These are phyloP conservation scores for Leccinum fibrillosum DNA, from an alignment of 768 basidiomycete species.

Conservation along the genomic window DNA sequence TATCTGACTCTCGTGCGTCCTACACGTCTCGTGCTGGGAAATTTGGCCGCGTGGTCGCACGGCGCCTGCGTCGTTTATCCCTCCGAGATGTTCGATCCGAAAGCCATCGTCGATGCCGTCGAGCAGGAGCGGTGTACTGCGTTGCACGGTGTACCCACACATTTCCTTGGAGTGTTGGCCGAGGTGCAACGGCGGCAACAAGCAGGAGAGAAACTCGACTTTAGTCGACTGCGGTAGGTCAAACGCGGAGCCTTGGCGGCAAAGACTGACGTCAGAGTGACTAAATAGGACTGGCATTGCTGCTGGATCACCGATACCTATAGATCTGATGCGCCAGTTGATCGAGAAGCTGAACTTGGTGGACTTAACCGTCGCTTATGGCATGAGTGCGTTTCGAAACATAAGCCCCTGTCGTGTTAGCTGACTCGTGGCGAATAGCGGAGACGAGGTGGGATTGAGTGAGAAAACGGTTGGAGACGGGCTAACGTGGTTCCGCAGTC, in stretches of 20 bases:
- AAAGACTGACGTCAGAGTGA: background rate
- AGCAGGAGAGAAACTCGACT: constrained; percentile 45
- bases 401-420: background rate
- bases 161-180: constrained; percentile 71
- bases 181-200: constrained; percentile 59
- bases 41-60: constrained; percentile 74
- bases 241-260: no score
- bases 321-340: constrained; percentile 72
- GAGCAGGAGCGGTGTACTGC: constrained; percentile 68
- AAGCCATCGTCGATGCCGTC: constrained; percentile 68
- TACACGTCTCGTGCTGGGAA: constrained; percentile 76
- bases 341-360: constrained; percentile 63
- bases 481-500: constrained; percentile 39
- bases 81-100: constrained; percentile 60
- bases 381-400: constrained; percentile 66
- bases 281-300: constrained; percentile 72
- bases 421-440: constrained; percentile 38
- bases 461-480: background rate
- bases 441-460: constrained; percentile 55
- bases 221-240: constrained; percentile 51
- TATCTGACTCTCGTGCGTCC: constrained; percentile 12
- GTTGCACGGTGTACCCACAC: constrained; percentile 82
- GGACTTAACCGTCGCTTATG: constrained; percentile 77
- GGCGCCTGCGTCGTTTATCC: constrained; percentile 75
- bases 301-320: constrained; percentile 76